Evolutionary conservation across 768 basidiomycete genomes (phyloP), one percentile per base, ranked within the genome.

Genomic region (Lentinus brumalis): DNA sequence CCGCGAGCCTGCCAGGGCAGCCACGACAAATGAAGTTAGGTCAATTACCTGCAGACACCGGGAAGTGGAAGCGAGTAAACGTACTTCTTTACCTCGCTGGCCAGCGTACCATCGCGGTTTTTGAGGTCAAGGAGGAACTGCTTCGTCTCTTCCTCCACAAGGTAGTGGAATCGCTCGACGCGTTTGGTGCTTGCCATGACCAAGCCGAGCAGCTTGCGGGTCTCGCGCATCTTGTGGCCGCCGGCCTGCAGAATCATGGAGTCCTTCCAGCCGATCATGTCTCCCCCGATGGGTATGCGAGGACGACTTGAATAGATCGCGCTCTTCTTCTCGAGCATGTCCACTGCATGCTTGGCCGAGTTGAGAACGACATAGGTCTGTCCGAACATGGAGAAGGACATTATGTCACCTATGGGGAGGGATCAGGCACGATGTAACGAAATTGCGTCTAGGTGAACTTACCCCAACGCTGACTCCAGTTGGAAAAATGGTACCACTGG

Each of bases 101-200:
- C 65, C 3, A 83, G 67, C 16, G 74, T 70, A 3, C 68, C 66
- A 1, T 81, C 79, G 12, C 78, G 72, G 0, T 70, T 68, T 5
- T 77, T 70, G 5, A 81, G 69, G 1, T 77, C 78, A 16, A 73
- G 66, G 18, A 84, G 68, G 71, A 83, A 81, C n/a, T 70, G 70
- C 6, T 70, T 75, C 1, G 80, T 77, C 55, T 83, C 81, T 1
- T 68, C 44, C 60, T 81, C 77, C 56, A 82, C 74, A 32, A 76
- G 63, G 2, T 66, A 52, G 30, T 74, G 70, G 64, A 74, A 80
- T 16, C 66, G 62, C 9, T 69, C 68, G 56, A 81, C 71, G 15
- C 74, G 66, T 2, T 73, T 71, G 1, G 75, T 74, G 30, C 75
- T 76, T 0, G 80, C 83, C 40, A 83, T 75, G 47, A 77, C 73